Conservation (phyloP, 352 stramenopile species). For the Aphanomyces cochlioides region DNA sequence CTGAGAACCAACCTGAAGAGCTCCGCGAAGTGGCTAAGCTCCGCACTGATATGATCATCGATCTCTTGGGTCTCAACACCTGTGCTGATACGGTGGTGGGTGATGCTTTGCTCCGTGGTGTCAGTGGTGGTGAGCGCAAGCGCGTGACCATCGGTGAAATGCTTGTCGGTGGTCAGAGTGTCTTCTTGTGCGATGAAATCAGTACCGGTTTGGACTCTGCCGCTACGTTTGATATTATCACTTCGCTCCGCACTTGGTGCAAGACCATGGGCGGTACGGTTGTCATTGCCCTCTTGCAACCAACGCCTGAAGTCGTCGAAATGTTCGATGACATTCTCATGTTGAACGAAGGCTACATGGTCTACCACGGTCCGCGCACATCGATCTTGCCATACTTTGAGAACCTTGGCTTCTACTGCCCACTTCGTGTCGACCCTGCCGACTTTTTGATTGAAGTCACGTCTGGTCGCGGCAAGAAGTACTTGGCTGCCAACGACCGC, state of each 20-base stretch:
- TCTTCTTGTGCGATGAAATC: constrained; percentile 90
- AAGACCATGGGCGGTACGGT: constrained; percentile 40
- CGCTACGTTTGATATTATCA: constrained; percentile 90
- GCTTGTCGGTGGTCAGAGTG: constrained; percentile 59
- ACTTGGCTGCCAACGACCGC: constrained; percentile 28
- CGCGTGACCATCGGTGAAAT: constrained; percentile 93
- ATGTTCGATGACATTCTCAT: constrained; percentile 95
- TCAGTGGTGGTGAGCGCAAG: constrained; percentile 87
- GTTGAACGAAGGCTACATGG: constrained; percentile 87
- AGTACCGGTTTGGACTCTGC: constrained; percentile 90
- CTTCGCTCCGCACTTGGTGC: constrained; percentile 48
- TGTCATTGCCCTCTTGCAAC: constrained; percentile 52
- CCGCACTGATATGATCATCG: constrained; percentile 64
- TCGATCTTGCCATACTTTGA: constrained; percentile 77
- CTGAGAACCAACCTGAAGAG: constrained; percentile 59
- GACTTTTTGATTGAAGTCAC: constrained; percentile 82
- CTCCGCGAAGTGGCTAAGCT: constrained; percentile 66
- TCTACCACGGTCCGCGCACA: constrained; percentile 88
- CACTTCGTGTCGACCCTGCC: constrained; percentile 54
- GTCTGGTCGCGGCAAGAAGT: constrained; percentile 40
- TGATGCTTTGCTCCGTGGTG: constrained; percentile 79
- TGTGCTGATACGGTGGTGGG: constrained; percentile 92
- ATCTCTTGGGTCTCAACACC: constrained; percentile 80
- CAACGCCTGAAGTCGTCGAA: constrained; percentile 88
- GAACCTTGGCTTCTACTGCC: constrained; percentile 46